Evolutionary conservation across 768 basidiomycete species (phyloP), one percentile per base, ranked within the genome.

Genomic region (Myochromella boudieri): DNA sequence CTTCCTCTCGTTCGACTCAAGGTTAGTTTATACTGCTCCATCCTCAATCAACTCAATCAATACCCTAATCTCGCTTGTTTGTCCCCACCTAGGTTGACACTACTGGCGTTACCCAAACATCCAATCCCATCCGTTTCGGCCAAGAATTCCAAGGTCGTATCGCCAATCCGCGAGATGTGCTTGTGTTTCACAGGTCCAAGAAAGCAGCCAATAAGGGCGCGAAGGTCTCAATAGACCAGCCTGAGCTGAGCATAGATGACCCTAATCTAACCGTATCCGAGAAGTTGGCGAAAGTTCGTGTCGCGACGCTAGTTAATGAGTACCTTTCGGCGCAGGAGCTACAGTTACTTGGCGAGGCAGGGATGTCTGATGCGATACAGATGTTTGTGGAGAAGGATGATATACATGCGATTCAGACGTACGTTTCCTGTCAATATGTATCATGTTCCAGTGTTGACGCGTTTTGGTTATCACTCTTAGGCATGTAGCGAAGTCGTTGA

Each of bases 361-460:
- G 87, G 20, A 90, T 99, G 87, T 86, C 85, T 31, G 90, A 94
- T 62, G 97, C 97, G 5, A 94, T 99, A 42, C 85, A 91, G 71
- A 77, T 85, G 66, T 98, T 90, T 67, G 95, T 99, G 49, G 95
- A 97, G 65, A 99, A 99, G 75, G 95, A 97, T 60, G 94, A 97
- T 64, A 84, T 81, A 22, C 89, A 94, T 70, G 92, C 95, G 7
- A 95, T 99, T 60, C 80, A 84, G 54, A 78, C 72, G 93, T 94
- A 54, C 54, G 87, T 78, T 26, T 4, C 14, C 25, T 26, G 15
- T 41, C 24, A 32, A 4, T 32, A 29, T 24, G 33, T 26, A 29
- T 21, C 24, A 45, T 26, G 20, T 6, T 31, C 26, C n/a, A n/a
- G n/a, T n/a, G n/a, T n/a, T n/a, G 38, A 34, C 34, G 43, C 26